phyloP scores from a whole-genome alignment of 805 yeast species.

The Novakomyces olei region DNA sequence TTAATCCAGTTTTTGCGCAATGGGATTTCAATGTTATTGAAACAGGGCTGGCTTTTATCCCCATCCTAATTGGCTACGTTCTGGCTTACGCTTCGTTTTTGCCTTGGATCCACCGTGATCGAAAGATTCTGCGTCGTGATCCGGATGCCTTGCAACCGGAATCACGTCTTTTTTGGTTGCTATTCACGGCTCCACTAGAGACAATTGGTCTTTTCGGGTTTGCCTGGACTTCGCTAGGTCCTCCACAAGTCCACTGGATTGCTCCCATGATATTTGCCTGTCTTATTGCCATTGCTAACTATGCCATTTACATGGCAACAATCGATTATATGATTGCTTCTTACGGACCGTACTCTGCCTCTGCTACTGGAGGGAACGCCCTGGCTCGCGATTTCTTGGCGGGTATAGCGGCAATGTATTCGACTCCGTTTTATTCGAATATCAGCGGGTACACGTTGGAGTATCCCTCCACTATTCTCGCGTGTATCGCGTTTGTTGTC shows the following conservation, averaged over 20 bases:
- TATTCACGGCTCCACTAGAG: constrained; percentile 20
- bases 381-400: constrained; percentile 23
- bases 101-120: constrained; percentile 18
- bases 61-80: neutral
- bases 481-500: constrained; percentile 17
- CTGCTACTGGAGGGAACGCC: constrained; percentile 24
- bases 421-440: constrained; percentile 19
- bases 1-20: constrained; percentile 16
- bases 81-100: constrained; percentile 12
- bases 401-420: constrained; percentile 20
- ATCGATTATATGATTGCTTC: constrained; percentile 19
- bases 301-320: constrained; percentile 24
- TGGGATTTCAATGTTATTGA: constrained; percentile 11
- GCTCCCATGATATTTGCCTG: constrained; percentile 21
- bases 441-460: constrained; percentile 18
- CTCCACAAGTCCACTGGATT: constrained; percentile 18
- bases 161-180: constrained; percentile 10
- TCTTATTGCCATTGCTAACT: constrained; percentile 22
- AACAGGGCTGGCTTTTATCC: neutral
- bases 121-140: constrained; percentile 13
- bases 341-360: neutral
- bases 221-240: constrained; percentile 24
- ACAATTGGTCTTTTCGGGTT: constrained; percentile 22
- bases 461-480: constrained; percentile 22
- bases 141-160: constrained; percentile 9